Evolutionary conservation across 2,329 filamentous ascomycete genomes (phyloP).

Genomic region (Tolypocladium guangdongense): DNA sequence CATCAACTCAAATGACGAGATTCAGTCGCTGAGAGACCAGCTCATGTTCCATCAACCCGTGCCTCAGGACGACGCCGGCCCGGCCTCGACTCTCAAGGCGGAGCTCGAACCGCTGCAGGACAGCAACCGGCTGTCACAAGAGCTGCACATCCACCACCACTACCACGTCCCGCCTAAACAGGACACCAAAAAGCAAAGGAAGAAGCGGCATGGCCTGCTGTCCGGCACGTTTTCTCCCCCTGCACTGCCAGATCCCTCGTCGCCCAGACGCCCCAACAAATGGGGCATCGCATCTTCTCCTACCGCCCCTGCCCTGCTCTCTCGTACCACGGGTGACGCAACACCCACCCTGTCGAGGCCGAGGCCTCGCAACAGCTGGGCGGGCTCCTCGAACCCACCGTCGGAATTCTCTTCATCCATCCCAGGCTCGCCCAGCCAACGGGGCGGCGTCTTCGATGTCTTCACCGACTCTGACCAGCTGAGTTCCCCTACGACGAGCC

Average conservation of each 20-base stretch:
- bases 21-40: constrained; percentile 75
- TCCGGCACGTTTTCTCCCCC: constrained; percentile 51
- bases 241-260: constrained; percentile 22
- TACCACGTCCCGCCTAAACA: constrained; percentile 63
- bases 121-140: constrained; percentile 41
- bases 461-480: constrained; percentile 51
- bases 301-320: constrained; percentile 27
- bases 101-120: constrained; percentile 51
- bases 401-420: constrained; percentile 64
- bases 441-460: constrained; percentile 72
- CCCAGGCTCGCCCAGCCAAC: constrained; percentile 69
- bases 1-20: constrained; percentile 85
- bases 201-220: constrained; percentile 56
- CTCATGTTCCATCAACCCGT: constrained; percentile 68
- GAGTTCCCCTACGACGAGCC: constrained; percentile 70
- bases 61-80: constrained; percentile 21
- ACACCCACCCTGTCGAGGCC: constrained; percentile 32
- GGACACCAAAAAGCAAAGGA: constrained; percentile 54
- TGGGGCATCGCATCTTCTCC: constrained; percentile 26
- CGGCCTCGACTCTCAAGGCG: constrained; percentile 50
- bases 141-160: constrained; percentile 89
- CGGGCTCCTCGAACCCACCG: constrained; percentile 31
- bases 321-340: constrained; percentile 36
- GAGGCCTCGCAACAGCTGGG: constrained; percentile 44
- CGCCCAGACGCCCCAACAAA: constrained; percentile 25